These are phyloP conservation scores for Triticum monococcum DNA, from an alignment of 176 grass and related monocot genomes.

Conservation along the genomic window DNA sequence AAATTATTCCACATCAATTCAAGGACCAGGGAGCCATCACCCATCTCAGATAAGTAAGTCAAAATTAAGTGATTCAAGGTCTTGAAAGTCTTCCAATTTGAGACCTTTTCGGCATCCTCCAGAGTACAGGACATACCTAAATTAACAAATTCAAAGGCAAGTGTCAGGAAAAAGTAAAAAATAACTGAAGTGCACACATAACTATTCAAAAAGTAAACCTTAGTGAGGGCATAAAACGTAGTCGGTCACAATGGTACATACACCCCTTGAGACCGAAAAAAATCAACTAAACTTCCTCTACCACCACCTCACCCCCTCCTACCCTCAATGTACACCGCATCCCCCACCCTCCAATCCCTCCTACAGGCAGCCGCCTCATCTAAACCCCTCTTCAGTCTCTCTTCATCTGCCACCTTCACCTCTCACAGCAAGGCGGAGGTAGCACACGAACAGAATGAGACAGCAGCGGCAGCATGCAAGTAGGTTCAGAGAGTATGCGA, in stretches of 20 bases:
- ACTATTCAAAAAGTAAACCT: not conserved
- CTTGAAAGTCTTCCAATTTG: constrained; percentile 55
- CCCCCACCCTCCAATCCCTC: not conserved
- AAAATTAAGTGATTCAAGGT: constrained; percentile 49
- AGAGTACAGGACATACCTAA: constrained; percentile 33
- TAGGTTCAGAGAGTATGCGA: not conserved
- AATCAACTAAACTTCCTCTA: not conserved
- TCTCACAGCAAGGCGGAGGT: not conserved
- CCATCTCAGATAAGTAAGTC: constrained; percentile 69
- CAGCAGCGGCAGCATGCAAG: not conserved
- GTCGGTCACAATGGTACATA: not conserved
- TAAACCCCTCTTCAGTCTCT: not conserved
- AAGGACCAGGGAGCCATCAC: constrained; percentile 74
- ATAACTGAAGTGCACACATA: not conserved
- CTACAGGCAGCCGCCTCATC: not conserved
- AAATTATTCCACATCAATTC: constrained; percentile 66
- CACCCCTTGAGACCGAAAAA: not conserved
- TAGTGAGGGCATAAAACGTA: not conserved
- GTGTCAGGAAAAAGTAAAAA: not conserved
- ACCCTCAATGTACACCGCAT: not conserved
- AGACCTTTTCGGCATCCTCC: constrained; percentile 28
- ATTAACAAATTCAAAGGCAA: constrained; percentile 28
- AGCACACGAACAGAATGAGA: not conserved
- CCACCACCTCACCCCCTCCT: not conserved
- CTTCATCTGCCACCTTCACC: not conserved